A percentile compares a stretch with the other conserved stretches of the same genome.
Conservation (phyloP, 768 basidiomycete species). For the Leccinum arenicola region DNA sequence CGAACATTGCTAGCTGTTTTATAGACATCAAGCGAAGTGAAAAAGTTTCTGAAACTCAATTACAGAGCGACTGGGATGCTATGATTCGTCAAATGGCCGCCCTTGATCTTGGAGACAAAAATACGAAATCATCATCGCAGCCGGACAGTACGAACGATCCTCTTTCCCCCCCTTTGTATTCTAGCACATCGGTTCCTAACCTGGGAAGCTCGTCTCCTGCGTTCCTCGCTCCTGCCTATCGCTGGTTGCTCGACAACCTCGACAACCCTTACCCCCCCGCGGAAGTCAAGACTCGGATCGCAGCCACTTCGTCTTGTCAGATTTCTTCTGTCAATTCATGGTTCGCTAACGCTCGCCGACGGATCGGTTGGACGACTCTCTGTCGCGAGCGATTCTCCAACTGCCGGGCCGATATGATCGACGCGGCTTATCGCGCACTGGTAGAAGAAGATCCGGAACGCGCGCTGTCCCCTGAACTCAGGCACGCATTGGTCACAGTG, state of each 20-base stretch:
- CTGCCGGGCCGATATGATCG: constrained; percentile 25
- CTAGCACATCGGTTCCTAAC: too few species aligned
- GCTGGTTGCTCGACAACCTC: constrained; percentile 42
- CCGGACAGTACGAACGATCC: too few species aligned
- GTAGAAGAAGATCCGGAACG: constrained; percentile 19
- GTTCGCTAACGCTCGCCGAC: constrained; percentile 47
- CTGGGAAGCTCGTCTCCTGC: too few species aligned
- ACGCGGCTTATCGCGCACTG: constrained; percentile 29
- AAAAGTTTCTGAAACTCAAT: too few species aligned
- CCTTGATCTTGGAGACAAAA: too few species aligned
- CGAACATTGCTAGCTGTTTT: too few species aligned
- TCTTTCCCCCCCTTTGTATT: too few species aligned
- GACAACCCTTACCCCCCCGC: constrained; percentile 51
- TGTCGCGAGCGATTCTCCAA: constrained; percentile 30
- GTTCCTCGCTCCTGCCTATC: too few species aligned
- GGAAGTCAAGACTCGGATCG: constrained; percentile 22
- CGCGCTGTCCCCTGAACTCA: constrained; percentile 14
- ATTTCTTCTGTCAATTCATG: constrained; percentile 38
- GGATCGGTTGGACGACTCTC: constrained; percentile 51
- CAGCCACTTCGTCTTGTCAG: constrained; percentile 22
- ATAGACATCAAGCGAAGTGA: too few species aligned
- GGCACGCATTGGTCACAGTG: constrained; percentile 29
- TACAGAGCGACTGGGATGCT: too few species aligned
- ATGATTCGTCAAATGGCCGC: too few species aligned
- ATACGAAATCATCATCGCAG: too few species aligned